Evolutionary conservation across 306 rosid genomes (phyloP), one percentile per base, ranked within the genome.

Genomic region (Ormosia emarginata): DNA sequence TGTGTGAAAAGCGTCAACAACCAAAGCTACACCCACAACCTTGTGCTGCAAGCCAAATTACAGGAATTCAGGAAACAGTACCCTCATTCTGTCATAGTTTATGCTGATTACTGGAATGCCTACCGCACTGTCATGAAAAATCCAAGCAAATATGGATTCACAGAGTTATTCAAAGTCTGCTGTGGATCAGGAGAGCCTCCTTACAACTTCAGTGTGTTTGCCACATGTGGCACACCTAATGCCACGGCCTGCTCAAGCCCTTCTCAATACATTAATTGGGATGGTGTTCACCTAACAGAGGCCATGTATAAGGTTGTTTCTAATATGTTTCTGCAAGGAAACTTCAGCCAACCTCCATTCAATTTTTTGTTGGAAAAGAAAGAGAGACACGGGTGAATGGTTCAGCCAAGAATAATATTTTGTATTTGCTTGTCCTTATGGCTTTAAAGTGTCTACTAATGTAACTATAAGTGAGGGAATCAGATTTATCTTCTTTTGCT

Each of bases 261-360:
- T 58, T 77, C 91, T 33, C 89, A 86, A 47, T 93, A 87, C 84
- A 82, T 95, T 34, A 95, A 95, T 32, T 95, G 99, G 99, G 99
- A 95, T 78, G 99, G 98, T 65, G 97, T 95, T 88, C 99, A 95
- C 36, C 90, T 95, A 61, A 95, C 98, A 0, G 99, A 95, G 73
- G 98, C 92, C n/a, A 93, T 95, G 98, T 92, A 95, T 49, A 90
- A 89, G 85, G 93, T 78, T 64, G 82, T 95, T 69, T 79, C 95
- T 57, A 69, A 82, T 36, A 89, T 92, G 99, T 90, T 92, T 77
- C 77, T 95, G 18, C 84, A 83, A 52, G 98, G 99, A 62, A 87
- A 84, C n/a, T 70, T 71, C 29, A 92, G 71, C 63, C 90, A 78
- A 57, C 99, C 98, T 75, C 91, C 94, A 0, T 93, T 93, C 59